Evolutionary conservation across 768 basidiomycete species (phyloP).

Genomic region (Russula dissimulans): DNA sequence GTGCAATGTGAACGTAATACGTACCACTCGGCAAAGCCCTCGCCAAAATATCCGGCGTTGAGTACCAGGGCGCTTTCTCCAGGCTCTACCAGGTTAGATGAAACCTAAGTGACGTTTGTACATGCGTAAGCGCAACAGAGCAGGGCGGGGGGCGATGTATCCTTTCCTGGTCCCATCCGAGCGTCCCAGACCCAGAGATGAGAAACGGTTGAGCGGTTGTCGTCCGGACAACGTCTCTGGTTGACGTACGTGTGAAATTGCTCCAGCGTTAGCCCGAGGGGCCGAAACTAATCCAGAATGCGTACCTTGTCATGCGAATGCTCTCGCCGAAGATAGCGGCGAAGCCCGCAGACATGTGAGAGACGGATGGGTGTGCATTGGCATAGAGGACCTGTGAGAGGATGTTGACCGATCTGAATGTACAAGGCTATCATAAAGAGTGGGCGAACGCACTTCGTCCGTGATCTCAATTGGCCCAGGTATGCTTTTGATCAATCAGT

Average conservation of each 20-base stretch:
- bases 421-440: neutral
- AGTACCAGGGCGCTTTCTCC: slow-evolving; percentile 76
- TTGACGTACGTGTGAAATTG: neutral
- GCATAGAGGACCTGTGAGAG: slow-evolving; percentile 66
- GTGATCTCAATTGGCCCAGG: slow-evolving; percentile 52
- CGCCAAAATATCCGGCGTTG: slow-evolving; percentile 90
- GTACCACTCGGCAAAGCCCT: slow-evolving; percentile 81
- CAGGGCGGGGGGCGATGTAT: neutral
- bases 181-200: slow-evolving; percentile 88
- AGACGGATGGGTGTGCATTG: slow-evolving; percentile 87
- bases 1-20: slow-evolving; percentile 29
- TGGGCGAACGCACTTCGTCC: slow-evolving; percentile 39
- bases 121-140: neutral
- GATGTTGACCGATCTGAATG: neutral
- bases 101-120: slow-evolving; percentile 41
- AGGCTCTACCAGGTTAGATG: slow-evolving; percentile 81
- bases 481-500: slow-evolving; percentile 28
- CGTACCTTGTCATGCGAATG: slow-evolving; percentile 72
- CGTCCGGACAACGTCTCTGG: slow-evolving; percentile 69
- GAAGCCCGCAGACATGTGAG: slow-evolving; percentile 85
- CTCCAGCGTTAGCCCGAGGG: neutral
- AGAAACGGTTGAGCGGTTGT: slow-evolving; percentile 81
- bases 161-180: slow-evolving; percentile 90
- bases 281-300: slow-evolving; percentile 2
- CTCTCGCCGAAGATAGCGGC: slow-evolving; percentile 82